A percentile compares a stretch with the other conserved stretches of the same genome.
These are phyloP conservation scores for Circinella minor DNA, from an alignment of 371 early-diverging fungal genomes.

Conservation along the genomic window DNA sequence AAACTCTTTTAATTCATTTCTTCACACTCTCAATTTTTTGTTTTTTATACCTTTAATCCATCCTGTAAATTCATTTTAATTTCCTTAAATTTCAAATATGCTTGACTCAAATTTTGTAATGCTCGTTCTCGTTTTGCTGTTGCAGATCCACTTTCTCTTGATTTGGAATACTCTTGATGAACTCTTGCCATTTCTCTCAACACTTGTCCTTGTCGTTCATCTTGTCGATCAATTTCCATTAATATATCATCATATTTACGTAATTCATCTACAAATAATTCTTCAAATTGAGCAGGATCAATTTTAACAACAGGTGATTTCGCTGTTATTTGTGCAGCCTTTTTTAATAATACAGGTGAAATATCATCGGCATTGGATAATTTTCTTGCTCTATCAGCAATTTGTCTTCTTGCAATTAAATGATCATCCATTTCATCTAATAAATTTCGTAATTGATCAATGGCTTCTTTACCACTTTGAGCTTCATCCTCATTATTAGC, in stretches of 20 bases:
- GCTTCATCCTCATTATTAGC: constrained; percentile 9
- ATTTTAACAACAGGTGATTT: constrained; percentile 70
- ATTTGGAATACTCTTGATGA: constrained; percentile 68
- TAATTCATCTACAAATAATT: constrained; percentile 70
- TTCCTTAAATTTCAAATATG: constrained; percentile 67
- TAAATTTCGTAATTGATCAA: constrained; percentile 25
- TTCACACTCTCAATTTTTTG: background rate
- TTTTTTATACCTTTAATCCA: constrained; percentile 56
- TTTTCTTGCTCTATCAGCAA: constrained; percentile 35
- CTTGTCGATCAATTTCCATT: constrained; percentile 62
- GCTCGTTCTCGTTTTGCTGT: constrained; percentile 70
- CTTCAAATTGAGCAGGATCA: constrained; percentile 83
- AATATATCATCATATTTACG: constrained; percentile 70
- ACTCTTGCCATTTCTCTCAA: constrained; percentile 54
- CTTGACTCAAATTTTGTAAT: constrained; percentile 69
- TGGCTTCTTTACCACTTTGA: constrained; percentile 4
- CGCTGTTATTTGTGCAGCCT: constrained; percentile 54
- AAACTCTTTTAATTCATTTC: background rate
- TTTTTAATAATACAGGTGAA: constrained; percentile 48
- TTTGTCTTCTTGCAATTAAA: constrained; percentile 27
- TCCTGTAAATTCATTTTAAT: constrained; percentile 70
- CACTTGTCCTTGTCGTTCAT: constrained; percentile 62
- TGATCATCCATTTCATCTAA: constrained; percentile 42
- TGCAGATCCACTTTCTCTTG: constrained; percentile 51
- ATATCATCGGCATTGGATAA: constrained; percentile 78